phyloP scores from a whole-genome alignment of 306 rosid genomes.

The Castanea mollissima region DNA sequence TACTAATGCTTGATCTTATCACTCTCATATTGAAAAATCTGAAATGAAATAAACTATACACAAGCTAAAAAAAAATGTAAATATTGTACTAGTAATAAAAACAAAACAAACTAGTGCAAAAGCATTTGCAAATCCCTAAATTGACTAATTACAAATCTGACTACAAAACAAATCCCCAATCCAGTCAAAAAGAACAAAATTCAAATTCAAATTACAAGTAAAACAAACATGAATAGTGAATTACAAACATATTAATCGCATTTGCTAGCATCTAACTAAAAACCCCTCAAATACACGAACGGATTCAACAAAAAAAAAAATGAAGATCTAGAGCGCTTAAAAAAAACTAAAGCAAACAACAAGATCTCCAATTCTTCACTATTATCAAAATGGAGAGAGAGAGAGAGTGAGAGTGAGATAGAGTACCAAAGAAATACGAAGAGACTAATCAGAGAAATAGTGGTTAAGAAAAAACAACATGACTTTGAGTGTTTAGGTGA shows the following conservation, averaged over 20 bases:
- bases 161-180: background rate
- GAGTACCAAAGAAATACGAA: conserved; percentile 15
- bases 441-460: conserved; percentile 13
- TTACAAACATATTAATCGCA: background rate
- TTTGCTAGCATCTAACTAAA: background rate
- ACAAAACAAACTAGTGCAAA: no score
- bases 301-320: conserved; percentile 24
- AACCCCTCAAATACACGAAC: background rate
- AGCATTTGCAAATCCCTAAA: background rate
- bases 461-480: conserved; percentile 15
- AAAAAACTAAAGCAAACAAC: background rate
- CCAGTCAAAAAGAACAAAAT: background rate
- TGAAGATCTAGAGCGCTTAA: conserved; percentile 23
- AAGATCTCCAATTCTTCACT: conserved; percentile 49
- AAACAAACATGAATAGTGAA: background rate
- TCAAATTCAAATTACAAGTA: background rate
- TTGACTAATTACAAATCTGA: background rate
- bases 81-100: no score
- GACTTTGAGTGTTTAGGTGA: conserved; percentile 18
- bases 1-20: background rate
- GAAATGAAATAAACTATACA: background rate
- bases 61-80: no score
- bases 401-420: background rate
- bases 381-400: background rate
- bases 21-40: background rate